phyloP scores from a whole-genome alignment of 2,329 filamentous ascomycete genomes.

The Cadophora malorum region DNA sequence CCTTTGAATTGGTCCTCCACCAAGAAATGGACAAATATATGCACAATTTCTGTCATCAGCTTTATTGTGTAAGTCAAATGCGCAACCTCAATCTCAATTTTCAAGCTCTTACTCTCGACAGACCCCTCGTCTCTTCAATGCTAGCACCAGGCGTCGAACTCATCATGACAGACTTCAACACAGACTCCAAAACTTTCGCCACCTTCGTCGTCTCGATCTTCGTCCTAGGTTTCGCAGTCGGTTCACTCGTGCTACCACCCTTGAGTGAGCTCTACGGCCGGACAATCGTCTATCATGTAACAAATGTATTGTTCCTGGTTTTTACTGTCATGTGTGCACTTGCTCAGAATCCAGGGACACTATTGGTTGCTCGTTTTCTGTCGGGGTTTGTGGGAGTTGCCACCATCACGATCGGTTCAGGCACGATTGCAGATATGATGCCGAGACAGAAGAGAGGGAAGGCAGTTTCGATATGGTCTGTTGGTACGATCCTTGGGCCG shows the following conservation, averaged over 20 bases:
- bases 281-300: conserved; percentile 55
- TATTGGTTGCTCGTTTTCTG: conserved; percentile 65
- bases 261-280: conserved; percentile 66
- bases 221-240: conserved; percentile 67
- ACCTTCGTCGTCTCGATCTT: conserved; percentile 65
- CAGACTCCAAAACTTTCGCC: conserved; percentile 51
- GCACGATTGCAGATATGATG: conserved; percentile 71
- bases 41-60: conserved; percentile 20
- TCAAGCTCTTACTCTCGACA: conserved; percentile 19
- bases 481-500: conserved; percentile 51
- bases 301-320: conserved; percentile 57
- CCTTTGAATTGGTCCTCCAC: conserved; percentile 33
- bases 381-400: conserved; percentile 64
- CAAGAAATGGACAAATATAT: conserved; percentile 29
- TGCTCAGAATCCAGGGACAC: conserved; percentile 51
- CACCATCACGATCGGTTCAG: conserved; percentile 62
- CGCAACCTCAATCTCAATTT: no score
- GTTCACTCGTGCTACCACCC: conserved; percentile 64
- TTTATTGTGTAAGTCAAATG: conserved; percentile 19
- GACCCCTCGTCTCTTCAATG: conserved; percentile 55
- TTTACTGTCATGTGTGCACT: conserved; percentile 51
- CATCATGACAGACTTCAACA: conserved; percentile 54
- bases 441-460: conserved; percentile 60
- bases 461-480: conserved; percentile 59
- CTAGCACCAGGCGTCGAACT: conserved; percentile 56